These are phyloP conservation scores for Phytophthora aleatoria DNA, from an alignment of 352 stramenopile species.

Conservation along the genomic window DNA sequence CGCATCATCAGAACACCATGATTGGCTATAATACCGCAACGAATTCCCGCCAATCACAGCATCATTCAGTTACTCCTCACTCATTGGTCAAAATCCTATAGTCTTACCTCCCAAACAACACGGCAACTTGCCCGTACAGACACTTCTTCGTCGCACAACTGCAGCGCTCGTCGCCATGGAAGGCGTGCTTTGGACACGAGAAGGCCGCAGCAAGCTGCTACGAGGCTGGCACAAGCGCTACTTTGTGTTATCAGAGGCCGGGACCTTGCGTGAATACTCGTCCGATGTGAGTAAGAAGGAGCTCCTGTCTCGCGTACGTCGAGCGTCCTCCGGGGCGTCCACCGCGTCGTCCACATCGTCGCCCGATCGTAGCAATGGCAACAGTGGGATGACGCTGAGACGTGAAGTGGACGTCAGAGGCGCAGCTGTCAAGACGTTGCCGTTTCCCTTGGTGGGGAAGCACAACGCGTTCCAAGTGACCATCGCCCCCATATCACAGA, in stretches of 20 bases:
- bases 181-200: constrained; percentile 59
- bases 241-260: constrained; percentile 56
- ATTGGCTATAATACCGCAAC: constrained; percentile 21
- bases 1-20: constrained; percentile 8
- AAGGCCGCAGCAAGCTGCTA: constrained; percentile 58
- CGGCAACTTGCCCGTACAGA: constrained; percentile 6
- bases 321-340: constrained; percentile 19
- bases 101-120: constrained; percentile 2
- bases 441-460: constrained; percentile 53
- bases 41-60: constrained; percentile 10
- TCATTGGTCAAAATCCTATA: constrained; percentile 19
- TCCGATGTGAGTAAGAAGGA: constrained; percentile 30
- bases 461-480: constrained; percentile 67
- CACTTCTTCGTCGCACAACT: background rate
- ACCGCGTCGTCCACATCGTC: constrained; percentile 16
- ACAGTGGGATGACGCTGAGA: constrained; percentile 55
- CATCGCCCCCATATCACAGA: constrained; percentile 17
- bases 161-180: constrained; percentile 41
- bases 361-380: constrained; percentile 5
- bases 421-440: constrained; percentile 43
- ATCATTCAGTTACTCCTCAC: background rate
- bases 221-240: constrained; percentile 76
- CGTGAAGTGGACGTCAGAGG: constrained; percentile 48
- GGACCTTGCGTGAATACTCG: constrained; percentile 56
- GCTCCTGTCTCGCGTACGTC: constrained; percentile 9